Base-by-base conservation (phyloP, 2,329 filamentous ascomycete species). In the Aurifilum marmelostoma region DNA sequence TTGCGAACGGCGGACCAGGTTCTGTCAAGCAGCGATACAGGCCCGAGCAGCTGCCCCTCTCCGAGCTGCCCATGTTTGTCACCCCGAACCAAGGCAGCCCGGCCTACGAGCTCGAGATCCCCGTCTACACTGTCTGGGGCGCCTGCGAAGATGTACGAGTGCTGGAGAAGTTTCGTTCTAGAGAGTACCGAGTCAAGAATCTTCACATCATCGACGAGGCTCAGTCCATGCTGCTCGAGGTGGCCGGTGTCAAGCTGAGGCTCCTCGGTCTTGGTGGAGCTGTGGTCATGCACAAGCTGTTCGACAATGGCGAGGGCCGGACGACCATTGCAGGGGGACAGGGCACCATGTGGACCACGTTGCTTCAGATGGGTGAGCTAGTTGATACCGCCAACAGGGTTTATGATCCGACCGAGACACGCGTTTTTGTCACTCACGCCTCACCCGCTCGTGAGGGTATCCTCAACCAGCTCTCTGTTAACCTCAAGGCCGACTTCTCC, bases 231-330 rank as follows among this genome's bases (percentile, higher is more conserved):
- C 85, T 99, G 74, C 87, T 99, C 69, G 96, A 99, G 81, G 86
- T 98, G 71, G 96, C 95, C 68, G 96, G 96, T 68, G 93, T 99
- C 67, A 98, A 98, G 87, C 89, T 99, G 73, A 92, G 96, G 76
- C 87, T 99, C 63, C 88, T 99, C 39, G 96, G 96, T 72, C 86
- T 99, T 43, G 96, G 96, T 73, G 96, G 96, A 75, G 96, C 96
- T 8, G 95, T 99, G 6, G 96, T 99, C 70, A 99, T 99, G 94
- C 96, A 99, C 86, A 99, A 99, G 86, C 88, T 99, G 24, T 99
- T 99, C 77, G 96, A 99, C 80, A 99, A 99, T 74, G 96, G 96
- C 67, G 96, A 99, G 78, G 96, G 96, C 71, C 91, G 95, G 80
- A 99, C 96, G 64, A 99, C 97, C 1, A 99, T 99, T 80, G 96